A percentile compares a stretch with the other conserved stretches of the same genome.
Evolutionary conservation across 83 land plant genomes (phyloP).

Genomic region (Thuja plicata): DNA sequence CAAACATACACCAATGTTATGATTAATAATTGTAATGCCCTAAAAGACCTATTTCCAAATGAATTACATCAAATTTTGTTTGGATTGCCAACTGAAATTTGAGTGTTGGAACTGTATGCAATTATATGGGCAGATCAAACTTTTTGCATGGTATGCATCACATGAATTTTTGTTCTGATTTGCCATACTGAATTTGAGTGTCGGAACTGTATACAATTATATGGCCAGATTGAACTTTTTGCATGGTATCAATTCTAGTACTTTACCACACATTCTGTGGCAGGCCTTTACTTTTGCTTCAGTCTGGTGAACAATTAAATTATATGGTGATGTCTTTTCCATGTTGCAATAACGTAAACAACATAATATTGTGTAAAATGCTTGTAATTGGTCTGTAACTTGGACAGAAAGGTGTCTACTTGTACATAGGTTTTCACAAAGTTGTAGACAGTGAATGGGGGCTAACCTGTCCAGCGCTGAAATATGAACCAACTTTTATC

Average conservation of each 20-base stretch:
- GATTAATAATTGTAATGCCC: too few species aligned
- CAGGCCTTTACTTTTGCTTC: too few species aligned
- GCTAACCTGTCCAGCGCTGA: constrained; percentile 13
- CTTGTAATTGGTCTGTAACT: too few species aligned
- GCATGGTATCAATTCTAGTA: background rate
- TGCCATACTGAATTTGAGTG: background rate
- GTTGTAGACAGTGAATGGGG: constrained; percentile 19
- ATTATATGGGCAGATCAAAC: background rate
- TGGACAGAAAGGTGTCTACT: too few species aligned
- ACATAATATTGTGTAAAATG: too few species aligned
- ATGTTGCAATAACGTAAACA: too few species aligned
- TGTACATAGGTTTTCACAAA: constrained; percentile 10
- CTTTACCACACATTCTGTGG: background rate
- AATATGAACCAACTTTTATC: constrained; percentile 1
- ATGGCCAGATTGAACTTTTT: background rate
- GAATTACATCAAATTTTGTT: background rate
- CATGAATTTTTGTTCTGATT: background rate
- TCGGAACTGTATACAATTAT: background rate
- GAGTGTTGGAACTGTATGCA: background rate
- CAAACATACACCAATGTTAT: too few species aligned
- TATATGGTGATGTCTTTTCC: too few species aligned
- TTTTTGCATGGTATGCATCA: background rate
- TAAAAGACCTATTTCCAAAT: background rate
- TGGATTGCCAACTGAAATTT: background rate
- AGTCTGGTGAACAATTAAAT: too few species aligned